Conservation (phyloP, 1,284 basidiomycete species). For the Cutaneotrichosporon cavernicola region DNA sequence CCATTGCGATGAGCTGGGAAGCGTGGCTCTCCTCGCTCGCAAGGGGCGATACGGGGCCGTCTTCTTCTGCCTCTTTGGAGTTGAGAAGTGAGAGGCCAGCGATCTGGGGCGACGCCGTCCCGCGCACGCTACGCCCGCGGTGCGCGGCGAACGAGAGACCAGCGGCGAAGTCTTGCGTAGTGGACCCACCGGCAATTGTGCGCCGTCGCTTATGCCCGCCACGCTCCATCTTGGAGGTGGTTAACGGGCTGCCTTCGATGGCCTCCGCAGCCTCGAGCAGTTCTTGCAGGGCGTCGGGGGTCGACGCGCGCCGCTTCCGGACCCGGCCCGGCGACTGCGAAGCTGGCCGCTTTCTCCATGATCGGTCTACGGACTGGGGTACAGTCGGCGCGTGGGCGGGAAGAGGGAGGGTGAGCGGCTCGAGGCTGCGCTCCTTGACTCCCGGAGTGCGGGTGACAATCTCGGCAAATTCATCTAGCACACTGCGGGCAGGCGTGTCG, state of each 20-base stretch:
- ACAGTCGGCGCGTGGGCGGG: slow-evolving; percentile 22
- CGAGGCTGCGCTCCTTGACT: slow-evolving; percentile 25
- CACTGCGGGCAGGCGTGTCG: slow-evolving; percentile 45
- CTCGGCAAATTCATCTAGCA: slow-evolving; percentile 49
- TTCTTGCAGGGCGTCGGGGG: slow-evolving; percentile 45
- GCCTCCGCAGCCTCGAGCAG: slow-evolving; percentile 47
- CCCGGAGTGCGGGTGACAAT: slow-evolving; percentile 46
- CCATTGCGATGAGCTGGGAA: slow-evolving; percentile 24
- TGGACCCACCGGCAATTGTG: slow-evolving; percentile 34
- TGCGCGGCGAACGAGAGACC: slow-evolving; percentile 17
- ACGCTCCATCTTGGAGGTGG: slow-evolving; percentile 29
- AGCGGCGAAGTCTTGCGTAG: slow-evolving; percentile 16
- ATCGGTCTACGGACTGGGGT: slow-evolving; percentile 31
- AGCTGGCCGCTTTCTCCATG: slow-evolving; percentile 35
- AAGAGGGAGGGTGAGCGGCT: slow-evolving; percentile 8
- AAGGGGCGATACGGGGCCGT: slow-evolving; percentile 27
- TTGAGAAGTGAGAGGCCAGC: slow-evolving; percentile 23
- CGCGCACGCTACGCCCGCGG: slow-evolving; percentile 16
- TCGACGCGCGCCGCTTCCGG: slow-evolving; percentile 28
- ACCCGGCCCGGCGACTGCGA: slow-evolving; percentile 29
- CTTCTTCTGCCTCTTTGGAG: slow-evolving; percentile 22
- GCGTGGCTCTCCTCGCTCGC: slow-evolving; percentile 27
- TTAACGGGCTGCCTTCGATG: slow-evolving; percentile 45
- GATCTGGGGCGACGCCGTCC: slow-evolving; percentile 28
- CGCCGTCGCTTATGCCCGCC: slow-evolving; percentile 40